Evolutionary conservation across 192 early-diverging fungal species (phyloP).

Genomic region (Rhizophagus sp.): DNA sequence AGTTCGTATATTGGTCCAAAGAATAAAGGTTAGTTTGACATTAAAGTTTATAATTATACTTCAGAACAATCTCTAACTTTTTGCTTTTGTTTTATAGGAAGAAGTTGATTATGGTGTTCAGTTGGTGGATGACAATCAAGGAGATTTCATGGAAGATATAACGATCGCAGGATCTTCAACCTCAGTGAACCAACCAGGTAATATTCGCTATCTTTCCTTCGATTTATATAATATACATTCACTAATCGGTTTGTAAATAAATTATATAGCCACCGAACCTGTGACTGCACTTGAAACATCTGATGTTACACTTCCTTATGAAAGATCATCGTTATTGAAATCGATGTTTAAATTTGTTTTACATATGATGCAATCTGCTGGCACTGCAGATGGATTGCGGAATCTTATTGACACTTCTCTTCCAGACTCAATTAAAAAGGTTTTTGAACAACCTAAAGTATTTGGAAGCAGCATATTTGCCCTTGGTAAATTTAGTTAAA

Average conservation of each 20-base stretch:
- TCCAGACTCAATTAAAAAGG: constrained; percentile 68
- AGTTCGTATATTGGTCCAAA: constrained; percentile 69
- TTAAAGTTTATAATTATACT: not conserved
- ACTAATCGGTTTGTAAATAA: not conserved
- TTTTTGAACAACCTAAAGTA: constrained; percentile 72
- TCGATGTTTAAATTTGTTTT: constrained; percentile 89
- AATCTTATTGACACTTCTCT: constrained; percentile 92
- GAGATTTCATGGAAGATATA: constrained; percentile 47
- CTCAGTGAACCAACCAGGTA: not conserved
- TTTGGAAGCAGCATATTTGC: constrained; percentile 88
- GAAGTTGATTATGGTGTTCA: constrained; percentile 57
- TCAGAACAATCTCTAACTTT: not conserved
- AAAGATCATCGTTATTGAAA: constrained; percentile 76
- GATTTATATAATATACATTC: constrained; percentile 7
- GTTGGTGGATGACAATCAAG: constrained; percentile 33
- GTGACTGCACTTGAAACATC: constrained; percentile 23
- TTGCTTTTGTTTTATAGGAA: constrained; percentile 31
- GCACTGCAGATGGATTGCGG: constrained; percentile 85
- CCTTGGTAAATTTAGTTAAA: constrained; percentile 51
- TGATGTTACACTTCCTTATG: constrained; percentile 57
- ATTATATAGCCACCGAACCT: not conserved
- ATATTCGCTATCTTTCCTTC: not conserved
- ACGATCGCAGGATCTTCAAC: constrained; percentile 21
- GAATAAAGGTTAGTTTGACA: constrained; percentile 64
- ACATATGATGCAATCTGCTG: constrained; percentile 94